These are phyloP conservation scores for Paraphoma chrysanthemicola DNA, from an alignment of 2,329 filamentous ascomycete genomes.

Conservation along the genomic window DNA sequence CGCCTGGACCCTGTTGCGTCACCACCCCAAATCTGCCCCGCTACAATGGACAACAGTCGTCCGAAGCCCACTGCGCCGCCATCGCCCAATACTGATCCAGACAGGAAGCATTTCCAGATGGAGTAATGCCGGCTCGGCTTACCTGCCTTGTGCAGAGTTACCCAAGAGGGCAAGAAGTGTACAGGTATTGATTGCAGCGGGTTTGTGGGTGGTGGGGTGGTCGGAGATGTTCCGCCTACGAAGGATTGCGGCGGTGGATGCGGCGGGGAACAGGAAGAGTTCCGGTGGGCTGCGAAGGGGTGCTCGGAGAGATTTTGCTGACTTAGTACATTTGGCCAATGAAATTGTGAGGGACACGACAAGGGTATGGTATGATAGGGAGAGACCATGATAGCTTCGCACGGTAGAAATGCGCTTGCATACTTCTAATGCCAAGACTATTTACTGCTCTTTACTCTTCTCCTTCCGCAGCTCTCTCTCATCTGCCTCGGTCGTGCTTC, in stretches of 20 bases:
- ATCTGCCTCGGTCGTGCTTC: slow-evolving; percentile 1
- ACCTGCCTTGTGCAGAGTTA: slow-evolving; percentile 10
- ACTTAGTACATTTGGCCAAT: no score
- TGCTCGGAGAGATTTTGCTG: no score
- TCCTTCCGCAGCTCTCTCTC: slow-evolving; percentile 14
- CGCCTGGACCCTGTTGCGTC: not conserved
- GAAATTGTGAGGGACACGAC: no score
- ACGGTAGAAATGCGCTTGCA: not conserved
- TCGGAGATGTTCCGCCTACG: not conserved
- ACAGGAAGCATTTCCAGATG: slow-evolving; percentile 4
- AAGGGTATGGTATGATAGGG: no score
- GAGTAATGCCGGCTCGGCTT: slow-evolving; percentile 13
- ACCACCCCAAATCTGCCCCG: slow-evolving; percentile 19
- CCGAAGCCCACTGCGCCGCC: slow-evolving; percentile 19
- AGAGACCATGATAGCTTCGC: no score
- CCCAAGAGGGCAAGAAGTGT: not conserved
- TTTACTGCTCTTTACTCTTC: slow-evolving; percentile 20
- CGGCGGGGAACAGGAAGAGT: no score
- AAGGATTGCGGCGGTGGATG: not conserved
- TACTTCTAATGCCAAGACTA: not conserved
- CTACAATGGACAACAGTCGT: slow-evolving; percentile 28
- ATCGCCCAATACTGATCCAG: no score
- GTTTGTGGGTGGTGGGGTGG: not conserved
- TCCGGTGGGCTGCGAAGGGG: no score
- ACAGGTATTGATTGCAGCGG: not conserved